Evolutionary conservation across 1,139 yeast genomes (phyloP).

Genomic region (Saccharomyces hybrid): DNA sequence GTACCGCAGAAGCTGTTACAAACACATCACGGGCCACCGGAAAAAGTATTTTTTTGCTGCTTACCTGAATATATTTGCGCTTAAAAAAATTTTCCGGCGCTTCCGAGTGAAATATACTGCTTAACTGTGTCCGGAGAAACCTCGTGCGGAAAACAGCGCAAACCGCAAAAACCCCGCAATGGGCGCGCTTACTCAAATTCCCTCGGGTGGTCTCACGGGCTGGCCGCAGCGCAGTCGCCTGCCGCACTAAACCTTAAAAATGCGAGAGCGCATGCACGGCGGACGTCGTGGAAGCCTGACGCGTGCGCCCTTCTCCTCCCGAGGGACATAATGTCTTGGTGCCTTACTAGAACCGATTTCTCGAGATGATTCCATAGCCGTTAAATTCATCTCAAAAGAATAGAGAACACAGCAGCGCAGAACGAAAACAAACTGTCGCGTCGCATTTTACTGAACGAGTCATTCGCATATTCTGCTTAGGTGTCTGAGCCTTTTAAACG

Average conservation of each 20-base stretch:
- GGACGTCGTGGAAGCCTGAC: background rate
- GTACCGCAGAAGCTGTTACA: background rate
- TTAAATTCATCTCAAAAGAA: background rate
- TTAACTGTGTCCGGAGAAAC: background rate
- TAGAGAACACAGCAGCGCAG: background rate
- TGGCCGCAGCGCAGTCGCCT: background rate
- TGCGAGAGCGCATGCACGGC: background rate
- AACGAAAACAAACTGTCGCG: background rate
- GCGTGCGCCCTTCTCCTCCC: background rate
- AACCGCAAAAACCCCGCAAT: background rate
- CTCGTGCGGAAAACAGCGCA: background rate
- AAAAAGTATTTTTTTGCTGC: background rate
- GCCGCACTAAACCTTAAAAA: conserved; percentile 1
- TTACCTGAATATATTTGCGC: background rate
- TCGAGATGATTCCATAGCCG: background rate
- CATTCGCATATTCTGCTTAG: background rate
- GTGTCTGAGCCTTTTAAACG: background rate
- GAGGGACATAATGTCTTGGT: background rate
- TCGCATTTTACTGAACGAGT: background rate
- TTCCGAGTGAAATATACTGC: conserved; percentile 1
- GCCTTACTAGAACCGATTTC: background rate
- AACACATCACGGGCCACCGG: background rate
- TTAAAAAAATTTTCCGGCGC: background rate
- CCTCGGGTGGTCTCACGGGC: background rate
- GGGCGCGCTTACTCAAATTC: background rate